Conservation (phyloP, 495 filamentous ascomycete species). For the Penicillium atrosanguineum region DNA sequence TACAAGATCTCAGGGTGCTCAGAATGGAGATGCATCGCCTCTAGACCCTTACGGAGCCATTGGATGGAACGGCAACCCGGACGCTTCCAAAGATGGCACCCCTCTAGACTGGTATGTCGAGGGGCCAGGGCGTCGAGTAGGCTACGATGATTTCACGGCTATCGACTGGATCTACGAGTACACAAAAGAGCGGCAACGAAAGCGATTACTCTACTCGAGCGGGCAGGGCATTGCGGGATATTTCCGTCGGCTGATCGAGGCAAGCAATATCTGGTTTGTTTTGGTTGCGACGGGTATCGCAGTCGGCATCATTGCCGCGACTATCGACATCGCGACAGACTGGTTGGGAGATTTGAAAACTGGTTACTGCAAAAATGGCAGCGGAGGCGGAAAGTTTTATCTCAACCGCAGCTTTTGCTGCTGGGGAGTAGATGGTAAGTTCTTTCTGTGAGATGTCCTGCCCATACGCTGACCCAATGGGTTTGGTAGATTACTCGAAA, state of each 20-base stretch:
- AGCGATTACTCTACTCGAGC: constrained; percentile 68
- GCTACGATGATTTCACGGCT: constrained; percentile 93
- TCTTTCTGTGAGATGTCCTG: background rate
- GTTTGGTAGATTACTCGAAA: constrained; percentile 56
- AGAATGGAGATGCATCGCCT: constrained; percentile 27
- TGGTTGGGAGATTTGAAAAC: constrained; percentile 93
- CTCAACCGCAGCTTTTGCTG: constrained; percentile 90
- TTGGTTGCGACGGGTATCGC: constrained; percentile 76
- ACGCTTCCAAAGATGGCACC: constrained; percentile 60
- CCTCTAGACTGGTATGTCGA: constrained; percentile 86
- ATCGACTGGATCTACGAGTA: constrained; percentile 99
- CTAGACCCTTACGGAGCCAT: constrained; percentile 22
- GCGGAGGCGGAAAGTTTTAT: constrained; percentile 82
- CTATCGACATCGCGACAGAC: constrained; percentile 88
- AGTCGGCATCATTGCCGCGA: constrained; percentile 79
- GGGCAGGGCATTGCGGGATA: constrained; percentile 73
- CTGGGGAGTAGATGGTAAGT: constrained; percentile 75
- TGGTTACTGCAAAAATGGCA: constrained; percentile 76
- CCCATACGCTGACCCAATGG: constrained; percentile 3
- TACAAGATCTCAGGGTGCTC: constrained; percentile 24
- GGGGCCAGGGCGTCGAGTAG: constrained; percentile 85
- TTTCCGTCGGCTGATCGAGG: constrained; percentile 68
- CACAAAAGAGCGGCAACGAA: constrained; percentile 88
- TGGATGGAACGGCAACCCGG: constrained; percentile 36
- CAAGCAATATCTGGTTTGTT: constrained; percentile 87